Percentiles rank a stretch among this genome's conserved stretches.
Conservation (phyloP, 108 stramenopile genomes). For the Cyclotella cryptica region DNA sequence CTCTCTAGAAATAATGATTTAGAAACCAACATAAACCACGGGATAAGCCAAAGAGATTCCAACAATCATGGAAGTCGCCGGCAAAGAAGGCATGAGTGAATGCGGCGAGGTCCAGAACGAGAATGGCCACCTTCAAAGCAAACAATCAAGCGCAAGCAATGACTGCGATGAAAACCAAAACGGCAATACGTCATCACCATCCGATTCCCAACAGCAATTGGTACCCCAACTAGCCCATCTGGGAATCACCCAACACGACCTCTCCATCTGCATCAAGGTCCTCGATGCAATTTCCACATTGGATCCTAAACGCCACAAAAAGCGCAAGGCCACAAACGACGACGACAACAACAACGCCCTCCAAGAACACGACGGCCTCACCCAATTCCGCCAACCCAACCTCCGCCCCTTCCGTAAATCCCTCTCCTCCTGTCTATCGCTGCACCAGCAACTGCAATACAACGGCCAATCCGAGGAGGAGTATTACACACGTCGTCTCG, state of each 20-base stretch:
- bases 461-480: conserved; percentile 65
- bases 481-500: conserved; percentile 49
- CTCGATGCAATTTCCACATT: conserved; percentile 63
- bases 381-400: conserved; percentile 55
- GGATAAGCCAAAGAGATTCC: no score
- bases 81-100: no score
- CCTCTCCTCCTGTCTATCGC: conserved; percentile 60
- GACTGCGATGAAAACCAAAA: no score
- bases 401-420: conserved; percentile 81
- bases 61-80: no score
- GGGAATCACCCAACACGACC: conserved; percentile 2
- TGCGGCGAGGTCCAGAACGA: no score
- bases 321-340: not conserved
- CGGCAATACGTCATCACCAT: not conserved
- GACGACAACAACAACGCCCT: conserved; percentile 20
- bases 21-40: no score
- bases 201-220: not conserved
- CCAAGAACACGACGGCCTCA: conserved; percentile 38
- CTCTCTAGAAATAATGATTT: no score
- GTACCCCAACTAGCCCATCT: conserved; percentile 18
- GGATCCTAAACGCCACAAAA: conserved; percentile 37
- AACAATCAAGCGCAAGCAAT: no score
- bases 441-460: conserved; percentile 73
- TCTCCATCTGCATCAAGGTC: conserved; percentile 47
- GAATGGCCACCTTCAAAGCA: no score